Base-by-base conservation (phyloP, 129 eudicot genomes). In the Oenanthe sinensis region DNA sequence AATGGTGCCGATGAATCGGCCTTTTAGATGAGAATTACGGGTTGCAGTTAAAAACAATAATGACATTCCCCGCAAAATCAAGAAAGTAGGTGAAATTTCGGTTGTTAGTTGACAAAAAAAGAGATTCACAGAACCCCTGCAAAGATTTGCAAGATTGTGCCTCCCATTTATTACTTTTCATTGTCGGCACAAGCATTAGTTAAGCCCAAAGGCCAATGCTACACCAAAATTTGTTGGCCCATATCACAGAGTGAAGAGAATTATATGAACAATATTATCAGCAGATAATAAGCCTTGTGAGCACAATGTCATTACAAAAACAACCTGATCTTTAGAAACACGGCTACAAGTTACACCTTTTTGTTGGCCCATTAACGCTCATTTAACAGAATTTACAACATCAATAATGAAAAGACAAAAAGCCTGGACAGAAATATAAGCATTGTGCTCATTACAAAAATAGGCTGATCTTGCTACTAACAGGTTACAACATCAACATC, bases 391-490 rank as follows among this genome's bases (percentile, higher is more conserved):
- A n/a, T 4, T 60, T 3, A 60, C 5, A n/a, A 58, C 4, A n/a
- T 6, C 15, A 60, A 9, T n/a, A 24, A 60, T 49, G 19, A 24
- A 8, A 24, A 60, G 15, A 10, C 68, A 60, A 60, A n/a, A 60
- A 0, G 30, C 6, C 71, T 6, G 36, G 26, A 79, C 78, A 33
- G 68, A 81, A 6, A 7, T 55, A 8, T 55, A 55, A 68, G 84
- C 73, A 77, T 74, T 70, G 62, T 79, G 48, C 55, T 82, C 75
- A 79, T 77, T 80, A 86, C 83, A 81, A 81, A 60, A 78, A 83
- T 49, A 65, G 37, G 50, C 6, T 74, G 74, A 15, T 58, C 73
- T 49, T 46, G 68, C 75, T 77, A 62, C 75, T 65, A 22, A 71
- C 62, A 67, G 46, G 47, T 50, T 30, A 71, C 63, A 63, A 49